Base-by-base conservation (phyloP, 768 basidiomycete species). In the Phylloporus scabripes region DNA sequence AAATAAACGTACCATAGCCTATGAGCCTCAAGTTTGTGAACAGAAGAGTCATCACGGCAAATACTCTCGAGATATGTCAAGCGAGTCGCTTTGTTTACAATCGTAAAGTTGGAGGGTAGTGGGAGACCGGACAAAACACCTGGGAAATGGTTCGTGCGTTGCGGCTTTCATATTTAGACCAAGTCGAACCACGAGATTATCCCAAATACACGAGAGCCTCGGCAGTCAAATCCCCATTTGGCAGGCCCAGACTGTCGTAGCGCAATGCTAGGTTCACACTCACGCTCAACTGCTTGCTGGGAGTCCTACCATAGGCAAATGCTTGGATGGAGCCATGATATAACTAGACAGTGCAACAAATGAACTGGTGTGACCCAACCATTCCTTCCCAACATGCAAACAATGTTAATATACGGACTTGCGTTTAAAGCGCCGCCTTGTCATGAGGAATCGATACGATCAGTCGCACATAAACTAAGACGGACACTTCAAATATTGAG, bases 21-120 rank as follows among this genome's bases (percentile, higher is more conserved):
- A 60, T 68, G 36, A 80, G 48, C 62, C 83, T 74, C 61, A 78
- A 58, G 41, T 79, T 79, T 51, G 70, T 72, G 65, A 85, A 85
- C 51, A 78, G 74, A 37, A 83, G 70, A 26, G 82, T 83, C 82
- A 85, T 84, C 10, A 10, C 33, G 12, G 23, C 32, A 39, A 32
- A 41, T 36, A 3, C 12, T 50, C 17, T 48, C 34, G 29, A 42
- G 42, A 18, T 29, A 42, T n/a, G 18, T 32, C 42, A 44, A 48
- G 37, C 37, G 9, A 29, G 48, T 56, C 38, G 52, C 21, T 48
- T n/a, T 40, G 53, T 54, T 18, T 48, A 46, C 36, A 31, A 48
- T 48, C 32, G 37, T 20, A 46, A 42, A 38, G 50, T 28, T 40
- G 28, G 49, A 17, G 21, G 42, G 42, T 28, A 33, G 49, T 51